Base-by-base conservation (phyloP, 345 rosid species). In the Dipteronia sinensis region DNA sequence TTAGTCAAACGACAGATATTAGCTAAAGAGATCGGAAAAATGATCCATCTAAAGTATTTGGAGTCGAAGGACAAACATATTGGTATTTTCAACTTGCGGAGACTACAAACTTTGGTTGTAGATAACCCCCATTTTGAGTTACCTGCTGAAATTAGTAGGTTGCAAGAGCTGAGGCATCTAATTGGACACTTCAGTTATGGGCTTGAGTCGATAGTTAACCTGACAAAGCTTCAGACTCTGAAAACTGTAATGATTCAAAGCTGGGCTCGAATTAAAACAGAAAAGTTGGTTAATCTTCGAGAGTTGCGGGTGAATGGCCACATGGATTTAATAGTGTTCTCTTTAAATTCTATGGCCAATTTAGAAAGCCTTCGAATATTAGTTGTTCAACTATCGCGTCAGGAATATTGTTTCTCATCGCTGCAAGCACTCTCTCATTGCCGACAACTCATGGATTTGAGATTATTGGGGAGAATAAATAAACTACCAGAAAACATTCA, bases 1-100 rank as follows among this genome's bases (percentile, higher is more conserved):
- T 31, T 31, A 31, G 38, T 31, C 6, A 31, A 31, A 31, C 38
- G 6, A 31, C 0, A 6, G 38, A 31, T 31, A 31, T 4, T 31
- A 31, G 6, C 38, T n/a, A 68, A 53, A 25, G 69, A 72, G 9
- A 67, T 77, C 20, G 81, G 78, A n/a, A n/a, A 23, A 69, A 77
- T 22, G 58, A 77, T 73, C 40, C 81, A 77, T 61, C 65, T 77
- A 49, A 81, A 73, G 66, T 81, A 81, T 77, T 63, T 77, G 59
- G 81, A 2, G 46, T 42, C 7, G 46, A 42, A 42, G 8, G 46
- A 9, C 6, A 42, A 9, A 42, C 8, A 42, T 42, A 0, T 42
- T 42, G 46, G 10, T 42, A 42, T 42, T 42, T 42, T 42, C 46
- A 42, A 42, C 46, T 42, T 42, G 46, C 8, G 7, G 16, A 61